Evolutionary conservation across 2,329 filamentous ascomycete species (phyloP).

Genomic region (Nannizzia gypsea): DNA sequence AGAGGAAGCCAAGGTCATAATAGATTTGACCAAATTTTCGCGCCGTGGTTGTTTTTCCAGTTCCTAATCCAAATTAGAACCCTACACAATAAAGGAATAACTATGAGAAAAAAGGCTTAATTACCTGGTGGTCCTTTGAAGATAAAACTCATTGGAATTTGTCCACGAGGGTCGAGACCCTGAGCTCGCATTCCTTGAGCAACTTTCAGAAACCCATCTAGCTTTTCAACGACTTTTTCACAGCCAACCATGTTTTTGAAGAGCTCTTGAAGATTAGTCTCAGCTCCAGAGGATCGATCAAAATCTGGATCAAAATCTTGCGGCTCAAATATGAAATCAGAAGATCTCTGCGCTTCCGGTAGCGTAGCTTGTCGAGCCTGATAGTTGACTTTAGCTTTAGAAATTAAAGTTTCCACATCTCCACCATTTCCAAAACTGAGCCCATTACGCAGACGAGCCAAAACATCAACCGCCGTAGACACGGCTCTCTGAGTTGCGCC

Average conservation of each 20-base stretch:
- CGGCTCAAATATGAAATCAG: constrained; percentile 29
- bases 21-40: constrained; percentile 64
- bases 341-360: constrained; percentile 18
- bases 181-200: constrained; percentile 41
- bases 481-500: constrained; percentile 42
- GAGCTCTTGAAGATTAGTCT: constrained; percentile 41
- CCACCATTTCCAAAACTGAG: constrained; percentile 62
- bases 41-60: constrained; percentile 62
- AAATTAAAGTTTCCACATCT: constrained; percentile 59
- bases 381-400: constrained; percentile 43
- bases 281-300: constrained; percentile 39
- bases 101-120: constrained; percentile 6
- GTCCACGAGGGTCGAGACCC: constrained; percentile 44
- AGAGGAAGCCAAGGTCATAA: constrained; percentile 61
- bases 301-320: constrained; percentile 50
- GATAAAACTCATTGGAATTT: constrained; percentile 56
- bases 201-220: constrained; percentile 45
- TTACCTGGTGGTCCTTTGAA: constrained; percentile 55
- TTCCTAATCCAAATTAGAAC: constrained; percentile 33
- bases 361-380: constrained; percentile 32
- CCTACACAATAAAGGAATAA: background rate
- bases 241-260: constrained; percentile 51
- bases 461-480: constrained; percentile 46
- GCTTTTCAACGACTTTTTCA: constrained; percentile 41
- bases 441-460: constrained; percentile 49